Base-by-base conservation (phyloP, 164 flowering plant genomes). In the Chimonanthus salicifolius region DNA sequence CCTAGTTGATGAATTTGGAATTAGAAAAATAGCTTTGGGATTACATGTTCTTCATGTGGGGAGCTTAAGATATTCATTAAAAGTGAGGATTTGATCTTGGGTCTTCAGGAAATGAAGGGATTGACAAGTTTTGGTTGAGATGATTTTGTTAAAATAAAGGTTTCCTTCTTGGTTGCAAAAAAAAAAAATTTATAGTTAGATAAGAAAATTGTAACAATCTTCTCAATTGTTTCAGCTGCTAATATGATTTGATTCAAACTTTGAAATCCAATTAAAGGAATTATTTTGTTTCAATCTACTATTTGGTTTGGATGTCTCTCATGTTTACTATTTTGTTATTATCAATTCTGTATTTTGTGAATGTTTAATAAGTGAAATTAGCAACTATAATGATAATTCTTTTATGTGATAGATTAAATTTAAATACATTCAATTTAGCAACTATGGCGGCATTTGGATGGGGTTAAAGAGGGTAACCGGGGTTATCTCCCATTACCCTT, bases 1-100 rank as follows among this genome's bases (percentile, higher is more conserved):
- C 62, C 78, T 92, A 72, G 94, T 87, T 58, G 97, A 92, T 82
- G 98, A 94, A 75, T 5, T 79, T 45, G 99, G 99, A 44, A 84
- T 63, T 74, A 68, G 87, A 63, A 94, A 90, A 70, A 84, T 96
- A 62, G 90, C 89, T 0, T 64, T 96, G 78, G 99, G 99, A 10
- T 75, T 73, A 18, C 97, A 96, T 85, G 49, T 84, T 6, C 87
- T 96, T 71, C 97, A 92, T 74, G 82, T 96, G 15, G 99, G 99
- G n/a, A 77, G 68, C 83, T 83, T 92, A 85, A 88, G 80, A 69
- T 92, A 90, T 68, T 79, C 88, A 0, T 78, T 94, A 69, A 90
- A 33, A 64, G 78, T 94, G 63, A 76, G 86, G 82, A 72, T 89
- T 75, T 92, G 85, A 89, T 58, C 5, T 48, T 33, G 60, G 54